Conservation (phyloP, 1,284 basidiomycete genomes). For the Austropuccinia psidii region DNA sequence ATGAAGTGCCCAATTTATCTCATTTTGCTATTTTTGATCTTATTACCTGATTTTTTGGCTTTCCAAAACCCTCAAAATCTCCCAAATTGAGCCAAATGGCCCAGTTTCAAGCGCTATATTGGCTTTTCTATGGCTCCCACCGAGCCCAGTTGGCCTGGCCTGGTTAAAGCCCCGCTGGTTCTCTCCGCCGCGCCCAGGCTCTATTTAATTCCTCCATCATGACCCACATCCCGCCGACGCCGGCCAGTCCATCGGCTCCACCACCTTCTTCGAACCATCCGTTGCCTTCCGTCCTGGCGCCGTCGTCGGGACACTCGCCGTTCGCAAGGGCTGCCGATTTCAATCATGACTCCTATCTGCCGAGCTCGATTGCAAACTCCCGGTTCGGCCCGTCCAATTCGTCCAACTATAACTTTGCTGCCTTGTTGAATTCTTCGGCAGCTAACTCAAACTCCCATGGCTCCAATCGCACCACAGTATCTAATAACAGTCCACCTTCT, state of each 20-base stretch:
- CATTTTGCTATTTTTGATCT: too few relatives aligned
- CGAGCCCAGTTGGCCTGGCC: too few relatives aligned
- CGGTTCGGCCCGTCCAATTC: conserved; percentile 25
- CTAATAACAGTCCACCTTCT: background rate
- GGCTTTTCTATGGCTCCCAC: too few relatives aligned
- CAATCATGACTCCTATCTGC: conserved; percentile 36
- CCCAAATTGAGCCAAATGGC: too few relatives aligned
- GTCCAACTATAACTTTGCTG: conserved; percentile 24
- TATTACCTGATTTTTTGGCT: too few relatives aligned
- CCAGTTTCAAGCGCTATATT: too few relatives aligned
- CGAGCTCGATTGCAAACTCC: conserved; percentile 27
- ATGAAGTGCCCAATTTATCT: too few relatives aligned
- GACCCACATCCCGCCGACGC: too few relatives aligned
- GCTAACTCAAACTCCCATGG: background rate
- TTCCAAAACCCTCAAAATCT: too few relatives aligned
- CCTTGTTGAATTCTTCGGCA: background rate
- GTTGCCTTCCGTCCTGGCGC: conserved; percentile 7
- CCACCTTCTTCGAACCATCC: background rate
- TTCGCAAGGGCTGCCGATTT: conserved; percentile 34
- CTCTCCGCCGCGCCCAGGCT: too few relatives aligned
- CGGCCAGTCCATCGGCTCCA: background rate
- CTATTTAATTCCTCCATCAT: too few relatives aligned
- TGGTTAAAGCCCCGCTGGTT: too few relatives aligned
- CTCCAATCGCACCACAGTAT: background rate
- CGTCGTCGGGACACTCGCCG: conserved; percentile 30